Conservation (phyloP, 2,329 filamentous ascomycete genomes). For the Dothideomycetes sp. region DNA sequence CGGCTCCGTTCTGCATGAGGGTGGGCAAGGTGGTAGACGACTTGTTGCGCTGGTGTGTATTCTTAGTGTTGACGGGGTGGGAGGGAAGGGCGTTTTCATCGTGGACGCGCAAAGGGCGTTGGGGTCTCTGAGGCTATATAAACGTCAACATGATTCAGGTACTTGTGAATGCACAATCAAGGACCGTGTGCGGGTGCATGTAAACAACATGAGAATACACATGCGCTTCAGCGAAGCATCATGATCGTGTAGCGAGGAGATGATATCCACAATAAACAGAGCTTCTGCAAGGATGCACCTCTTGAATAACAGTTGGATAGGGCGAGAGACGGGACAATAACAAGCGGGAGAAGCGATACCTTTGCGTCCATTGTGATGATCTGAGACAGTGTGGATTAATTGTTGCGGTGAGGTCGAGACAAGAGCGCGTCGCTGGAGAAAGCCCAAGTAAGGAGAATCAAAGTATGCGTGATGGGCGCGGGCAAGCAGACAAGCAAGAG, state of each 20-base stretch:
- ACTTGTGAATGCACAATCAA: conserved; percentile 1
- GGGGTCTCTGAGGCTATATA: conserved; percentile 36
- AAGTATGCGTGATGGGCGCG: conserved; percentile 8
- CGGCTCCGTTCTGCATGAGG: conserved; percentile 43
- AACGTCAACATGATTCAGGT: neutral
- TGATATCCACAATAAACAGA: conserved; percentile 11
- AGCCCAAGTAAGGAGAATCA: neutral
- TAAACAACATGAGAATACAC: conserved; percentile 5
- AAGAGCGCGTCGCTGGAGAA: conserved; percentile 8
- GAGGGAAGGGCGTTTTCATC: conserved; percentile 59
- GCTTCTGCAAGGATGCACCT: neutral
- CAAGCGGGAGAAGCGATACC: conserved; percentile 24
- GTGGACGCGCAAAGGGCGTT: conserved; percentile 52
- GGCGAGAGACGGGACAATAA: neutral
- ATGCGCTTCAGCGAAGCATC: too few relatives aligned
- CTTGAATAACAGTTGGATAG: neutral
- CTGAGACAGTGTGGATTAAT: conserved; percentile 4
- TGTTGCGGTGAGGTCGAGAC: conserved; percentile 7
- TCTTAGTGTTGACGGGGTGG: conserved; percentile 37
- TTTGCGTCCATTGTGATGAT: conserved; percentile 35
- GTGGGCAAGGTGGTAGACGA: conserved; percentile 57
- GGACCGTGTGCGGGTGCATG: neutral
- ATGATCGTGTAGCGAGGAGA: too few relatives aligned
- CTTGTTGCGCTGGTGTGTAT: conserved; percentile 72
- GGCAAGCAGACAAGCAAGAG: neutral